These are phyloP conservation scores for Aspergillus funiculosus DNA, from an alignment of 495 filamentous ascomycete genomes.

Conservation along the genomic window DNA sequence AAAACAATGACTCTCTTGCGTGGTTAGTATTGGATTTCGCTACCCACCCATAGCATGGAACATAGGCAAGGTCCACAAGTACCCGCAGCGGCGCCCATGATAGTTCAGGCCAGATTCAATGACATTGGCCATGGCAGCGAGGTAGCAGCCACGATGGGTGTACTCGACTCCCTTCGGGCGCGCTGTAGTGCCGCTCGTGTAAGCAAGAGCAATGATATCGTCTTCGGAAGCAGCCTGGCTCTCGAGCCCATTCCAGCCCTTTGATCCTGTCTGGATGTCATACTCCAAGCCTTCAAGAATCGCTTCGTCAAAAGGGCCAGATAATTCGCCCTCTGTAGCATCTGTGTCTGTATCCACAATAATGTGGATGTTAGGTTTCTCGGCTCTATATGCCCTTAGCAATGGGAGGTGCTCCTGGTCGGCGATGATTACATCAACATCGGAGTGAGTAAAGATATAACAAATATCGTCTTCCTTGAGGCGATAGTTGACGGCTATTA, in stretches of 20 bases:
- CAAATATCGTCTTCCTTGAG: slow-evolving; percentile 80
- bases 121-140: slow-evolving; percentile 78
- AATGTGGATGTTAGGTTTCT: slow-evolving; percentile 56
- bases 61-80: slow-evolving; percentile 93
- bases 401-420: slow-evolving; percentile 72
- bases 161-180: slow-evolving; percentile 90
- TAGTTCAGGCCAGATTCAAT: slow-evolving; percentile 82
- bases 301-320: slow-evolving; percentile 77
- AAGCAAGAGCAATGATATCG: slow-evolving; percentile 73
- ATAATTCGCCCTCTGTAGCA: slow-evolving; percentile 62
- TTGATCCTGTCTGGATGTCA: slow-evolving; percentile 54
- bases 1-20: too few species aligned
- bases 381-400: slow-evolving; percentile 55
- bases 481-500: slow-evolving; percentile 74
- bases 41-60: slow-evolving; percentile 83
- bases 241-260: slow-evolving; percentile 74
- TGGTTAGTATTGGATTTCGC: too few species aligned
- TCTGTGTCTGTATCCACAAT: slow-evolving; percentile 86
- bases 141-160: slow-evolving; percentile 80
- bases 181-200: slow-evolving; percentile 91
- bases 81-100: slow-evolving; percentile 60
- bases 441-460: slow-evolving; percentile 82
- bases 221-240: slow-evolving; percentile 67
- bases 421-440: slow-evolving; percentile 83
- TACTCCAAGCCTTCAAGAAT: slow-evolving; percentile 71